phyloP scores from a whole-genome alignment of 2,329 filamentous ascomycete species.

The Sclerotinia glacialis region DNA sequence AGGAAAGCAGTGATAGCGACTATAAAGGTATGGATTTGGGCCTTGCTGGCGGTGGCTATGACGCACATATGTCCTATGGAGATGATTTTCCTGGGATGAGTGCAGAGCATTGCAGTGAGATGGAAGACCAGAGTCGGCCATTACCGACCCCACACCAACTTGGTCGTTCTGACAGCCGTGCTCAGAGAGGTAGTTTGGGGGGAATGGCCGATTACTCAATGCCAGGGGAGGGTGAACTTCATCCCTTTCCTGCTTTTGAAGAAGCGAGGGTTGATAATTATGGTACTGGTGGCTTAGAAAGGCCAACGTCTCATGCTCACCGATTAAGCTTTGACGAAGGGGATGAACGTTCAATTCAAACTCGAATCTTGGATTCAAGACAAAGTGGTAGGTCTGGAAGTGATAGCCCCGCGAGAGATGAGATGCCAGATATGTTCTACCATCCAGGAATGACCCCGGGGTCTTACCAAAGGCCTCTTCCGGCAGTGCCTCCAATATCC shows the following conservation, averaged over 20 bases:
- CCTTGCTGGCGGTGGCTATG: conserved; percentile 70
- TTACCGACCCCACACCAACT: conserved; percentile 48
- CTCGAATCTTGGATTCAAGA: conserved; percentile 50
- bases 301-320: conserved; percentile 68
- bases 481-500: conserved; percentile 53
- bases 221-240: conserved; percentile 52
- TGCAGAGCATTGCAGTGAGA: conserved; percentile 40
- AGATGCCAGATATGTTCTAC: conserved; percentile 89
- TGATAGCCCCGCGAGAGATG: conserved; percentile 66
- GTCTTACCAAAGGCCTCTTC: conserved; percentile 64
- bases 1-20: conserved; percentile 66
- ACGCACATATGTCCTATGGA: conserved; percentile 59
- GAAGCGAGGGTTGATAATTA: conserved; percentile 68
- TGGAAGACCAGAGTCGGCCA: conserved; percentile 48
- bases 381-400: conserved; percentile 48
- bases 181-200: conserved; percentile 33
- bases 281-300: conserved; percentile 83
- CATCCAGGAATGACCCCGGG: conserved; percentile 72
- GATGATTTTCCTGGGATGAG: conserved; percentile 41
- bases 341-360: conserved; percentile 67
- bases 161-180: conserved; percentile 36
- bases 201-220: conserved; percentile 41
- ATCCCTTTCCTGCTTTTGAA: conserved; percentile 54
- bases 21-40: conserved; percentile 70
- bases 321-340: conserved; percentile 90